phyloP scores from a whole-genome alignment of 768 basidiomycete genomes.

The Tulasnella sp. region DNA sequence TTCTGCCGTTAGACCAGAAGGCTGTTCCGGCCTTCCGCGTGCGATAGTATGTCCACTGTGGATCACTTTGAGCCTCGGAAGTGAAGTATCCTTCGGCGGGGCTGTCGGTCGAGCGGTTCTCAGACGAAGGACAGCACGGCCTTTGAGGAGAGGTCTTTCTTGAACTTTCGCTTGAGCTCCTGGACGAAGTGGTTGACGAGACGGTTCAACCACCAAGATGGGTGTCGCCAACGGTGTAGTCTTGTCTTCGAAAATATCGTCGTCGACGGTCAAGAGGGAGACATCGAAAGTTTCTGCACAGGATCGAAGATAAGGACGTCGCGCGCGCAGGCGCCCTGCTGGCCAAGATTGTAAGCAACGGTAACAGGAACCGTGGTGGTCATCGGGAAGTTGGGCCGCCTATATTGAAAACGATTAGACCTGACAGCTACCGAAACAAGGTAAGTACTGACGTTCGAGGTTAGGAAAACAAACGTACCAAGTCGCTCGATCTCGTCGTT shows the following conservation, averaged over 20 bases:
- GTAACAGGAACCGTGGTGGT: constrained; percentile 38
- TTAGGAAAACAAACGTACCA: no score
- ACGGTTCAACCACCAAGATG: constrained; percentile 46
- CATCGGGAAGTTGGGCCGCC: no score
- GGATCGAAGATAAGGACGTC: constrained; percentile 47
- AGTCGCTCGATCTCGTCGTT: no score
- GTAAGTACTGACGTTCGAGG: no score
- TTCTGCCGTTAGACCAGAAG: constrained; percentile 66
- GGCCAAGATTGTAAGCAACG: constrained; percentile 61
- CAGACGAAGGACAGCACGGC: constrained; percentile 40
- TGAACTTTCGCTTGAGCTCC: constrained; percentile 48
- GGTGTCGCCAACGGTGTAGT: constrained; percentile 45
- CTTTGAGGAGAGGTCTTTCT: constrained; percentile 36
- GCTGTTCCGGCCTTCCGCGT: constrained; percentile 99
- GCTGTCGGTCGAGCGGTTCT: constrained; percentile 71
- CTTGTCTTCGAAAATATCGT: constrained; percentile 44
- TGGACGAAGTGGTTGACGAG: constrained; percentile 44
- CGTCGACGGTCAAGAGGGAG: constrained; percentile 43
- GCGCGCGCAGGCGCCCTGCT: constrained; percentile 43
- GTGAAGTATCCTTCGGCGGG: constrained; percentile 67
- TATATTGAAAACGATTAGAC: no score
- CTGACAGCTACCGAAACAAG: no score
- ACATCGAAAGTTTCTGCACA: constrained; percentile 46
- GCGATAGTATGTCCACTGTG: constrained; percentile 87
- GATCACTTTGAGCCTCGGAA: constrained; percentile 55